Evolutionary conservation across 129 eudicot species (phyloP).

Genomic region (Deinandra increscens): DNA sequence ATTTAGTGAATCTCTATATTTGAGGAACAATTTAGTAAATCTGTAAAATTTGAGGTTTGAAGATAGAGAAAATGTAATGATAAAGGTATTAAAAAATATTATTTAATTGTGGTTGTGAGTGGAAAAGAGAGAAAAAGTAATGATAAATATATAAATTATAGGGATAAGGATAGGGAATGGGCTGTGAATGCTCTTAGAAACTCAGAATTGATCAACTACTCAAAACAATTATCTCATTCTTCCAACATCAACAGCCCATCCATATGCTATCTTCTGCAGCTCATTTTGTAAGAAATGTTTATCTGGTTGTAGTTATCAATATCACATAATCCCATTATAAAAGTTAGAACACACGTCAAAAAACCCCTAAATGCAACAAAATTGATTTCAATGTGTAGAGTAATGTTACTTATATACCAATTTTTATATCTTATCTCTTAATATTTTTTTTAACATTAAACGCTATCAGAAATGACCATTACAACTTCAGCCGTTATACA

Average conservation of each 20-base stretch:
- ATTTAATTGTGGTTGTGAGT: too few relatives aligned
- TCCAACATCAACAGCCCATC: not conserved
- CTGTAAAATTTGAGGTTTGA: too few relatives aligned
- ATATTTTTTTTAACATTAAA: not conserved
- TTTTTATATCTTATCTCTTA: not conserved
- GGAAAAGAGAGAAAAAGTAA: too few relatives aligned
- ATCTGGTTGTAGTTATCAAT: not conserved
- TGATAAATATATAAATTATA: too few relatives aligned
- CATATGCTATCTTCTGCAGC: not conserved
- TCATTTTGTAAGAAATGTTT: not conserved
- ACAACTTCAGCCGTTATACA: not conserved
- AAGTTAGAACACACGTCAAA: not conserved
- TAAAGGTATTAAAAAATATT: too few relatives aligned
- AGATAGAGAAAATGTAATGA: too few relatives aligned
- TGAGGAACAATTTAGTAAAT: too few relatives aligned
- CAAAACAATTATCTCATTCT: too few relatives aligned
- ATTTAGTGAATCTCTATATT: too few relatives aligned
- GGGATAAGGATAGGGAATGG: too few relatives aligned
- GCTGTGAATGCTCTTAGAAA: too few relatives aligned
- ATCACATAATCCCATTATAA: not conserved
- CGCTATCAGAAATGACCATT: not conserved
- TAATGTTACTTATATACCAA: not conserved
- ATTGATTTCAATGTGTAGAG: not conserved
- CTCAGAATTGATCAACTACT: not conserved
- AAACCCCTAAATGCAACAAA: not conserved